phyloP scores from a whole-genome alignment of 345 rosid genomes.

The Mallotus nudiflorus region DNA sequence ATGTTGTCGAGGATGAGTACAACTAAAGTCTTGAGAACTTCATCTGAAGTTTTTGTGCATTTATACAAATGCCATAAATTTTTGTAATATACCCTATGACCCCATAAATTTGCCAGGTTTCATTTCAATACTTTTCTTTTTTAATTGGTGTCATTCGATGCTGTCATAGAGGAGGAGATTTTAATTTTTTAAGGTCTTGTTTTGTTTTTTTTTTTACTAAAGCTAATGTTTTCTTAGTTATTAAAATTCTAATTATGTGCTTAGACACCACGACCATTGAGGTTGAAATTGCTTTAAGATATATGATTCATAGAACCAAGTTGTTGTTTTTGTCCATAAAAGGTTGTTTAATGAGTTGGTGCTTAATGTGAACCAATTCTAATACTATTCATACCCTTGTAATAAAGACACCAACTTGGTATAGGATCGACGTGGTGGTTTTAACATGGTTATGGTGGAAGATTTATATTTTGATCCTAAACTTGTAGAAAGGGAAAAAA shows the following conservation, averaged over 20 bases:
- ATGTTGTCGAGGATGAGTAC: no score
- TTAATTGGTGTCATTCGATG: neutral
- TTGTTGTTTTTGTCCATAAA: neutral
- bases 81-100: neutral
- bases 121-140: neutral
- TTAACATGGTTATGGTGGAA: neutral
- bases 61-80: no score
- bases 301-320: no score
- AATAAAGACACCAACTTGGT: neutral
- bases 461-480: neutral
- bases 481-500: neutral
- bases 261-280: neutral
- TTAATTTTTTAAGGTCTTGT: neutral
- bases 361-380: neutral
- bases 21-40: no score
- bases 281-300: neutral
- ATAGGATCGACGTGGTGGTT: constrained; percentile 6
- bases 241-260: neutral
- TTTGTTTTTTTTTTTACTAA: neutral
- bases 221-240: neutral
- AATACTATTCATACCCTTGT: neutral
- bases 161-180: neutral
- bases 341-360: neutral
- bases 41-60: no score
- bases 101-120: neutral